Conservation (phyloP, 768 basidiomycete genomes). For the Panellus pusillus region DNA sequence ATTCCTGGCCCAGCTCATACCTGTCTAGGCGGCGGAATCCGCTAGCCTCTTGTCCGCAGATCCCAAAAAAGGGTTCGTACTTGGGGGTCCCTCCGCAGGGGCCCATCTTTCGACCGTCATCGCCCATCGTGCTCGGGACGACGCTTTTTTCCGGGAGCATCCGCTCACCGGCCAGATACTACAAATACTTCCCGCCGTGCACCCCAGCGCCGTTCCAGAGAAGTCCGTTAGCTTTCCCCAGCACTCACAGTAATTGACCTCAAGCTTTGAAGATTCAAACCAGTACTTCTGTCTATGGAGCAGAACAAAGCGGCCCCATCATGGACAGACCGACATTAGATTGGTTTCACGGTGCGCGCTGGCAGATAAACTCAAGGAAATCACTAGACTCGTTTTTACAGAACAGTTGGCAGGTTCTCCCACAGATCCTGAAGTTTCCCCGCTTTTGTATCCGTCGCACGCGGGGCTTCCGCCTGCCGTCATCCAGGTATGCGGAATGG, state of each 20-base stretch:
- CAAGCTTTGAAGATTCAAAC: constrained; percentile 1
- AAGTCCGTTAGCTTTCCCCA: background rate
- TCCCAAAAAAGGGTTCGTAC: constrained; percentile 5
- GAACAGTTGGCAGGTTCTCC: constrained; percentile 5
- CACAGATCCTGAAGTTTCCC: constrained; percentile 13
- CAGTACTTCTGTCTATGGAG: background rate
- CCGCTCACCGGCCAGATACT: constrained; percentile 4
- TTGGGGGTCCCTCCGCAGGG: constrained; percentile 5
- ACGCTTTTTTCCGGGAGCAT: background rate
- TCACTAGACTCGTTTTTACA: background rate
- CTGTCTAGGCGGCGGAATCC: background rate
- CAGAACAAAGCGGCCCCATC: constrained; percentile 7
- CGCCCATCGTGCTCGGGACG: constrained; percentile 5
- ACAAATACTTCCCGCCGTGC: background rate
- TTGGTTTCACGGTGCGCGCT: background rate
- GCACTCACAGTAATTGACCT: background rate
- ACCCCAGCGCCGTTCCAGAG: background rate
- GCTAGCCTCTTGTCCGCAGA: background rate
- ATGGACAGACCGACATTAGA: too few species aligned
- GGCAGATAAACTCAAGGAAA: background rate
- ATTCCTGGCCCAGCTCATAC: background rate
- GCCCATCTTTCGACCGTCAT: background rate
- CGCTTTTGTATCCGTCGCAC: constrained; percentile 15
- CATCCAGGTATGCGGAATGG: constrained; percentile 14
- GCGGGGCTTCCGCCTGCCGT: constrained; percentile 13